Evolutionary conservation across 2,329 filamentous ascomycete species (phyloP).

Genomic region (Cladophialophora psammophila): DNA sequence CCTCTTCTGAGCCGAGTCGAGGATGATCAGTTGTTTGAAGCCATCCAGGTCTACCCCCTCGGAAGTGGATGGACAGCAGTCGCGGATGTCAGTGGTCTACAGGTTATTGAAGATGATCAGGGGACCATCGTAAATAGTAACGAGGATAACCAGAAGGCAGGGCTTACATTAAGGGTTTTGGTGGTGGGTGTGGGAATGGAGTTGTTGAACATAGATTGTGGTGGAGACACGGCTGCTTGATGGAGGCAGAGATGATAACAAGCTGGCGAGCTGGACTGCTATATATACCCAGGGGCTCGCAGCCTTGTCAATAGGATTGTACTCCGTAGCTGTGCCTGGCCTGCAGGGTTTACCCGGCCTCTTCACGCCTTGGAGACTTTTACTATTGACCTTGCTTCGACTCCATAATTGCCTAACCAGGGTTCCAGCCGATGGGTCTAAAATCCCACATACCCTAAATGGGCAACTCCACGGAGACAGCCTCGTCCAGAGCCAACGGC

Average conservation of each 20-base stretch:
- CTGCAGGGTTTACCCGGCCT: too few species aligned
- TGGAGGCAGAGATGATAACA: too few species aligned
- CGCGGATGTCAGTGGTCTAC: conserved; percentile 38
- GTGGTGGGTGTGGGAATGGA: conserved; percentile 40
- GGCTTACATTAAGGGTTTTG: conserved; percentile 24
- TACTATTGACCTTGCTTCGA: too few species aligned
- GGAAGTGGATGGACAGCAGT: conserved; percentile 37
- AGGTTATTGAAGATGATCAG: conserved; percentile 18
- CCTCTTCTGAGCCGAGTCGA: not conserved
- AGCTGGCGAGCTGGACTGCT: too few species aligned
- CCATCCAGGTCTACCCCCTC: conserved; percentile 29
- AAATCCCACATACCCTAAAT: too few species aligned
- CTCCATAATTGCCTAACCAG: too few species aligned
- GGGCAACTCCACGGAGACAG: too few species aligned
- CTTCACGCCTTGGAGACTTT: too few species aligned
- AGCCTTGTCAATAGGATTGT: not conserved
- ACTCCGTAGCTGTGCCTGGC: too few species aligned
- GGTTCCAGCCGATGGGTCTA: too few species aligned
- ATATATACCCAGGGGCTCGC: not conserved
- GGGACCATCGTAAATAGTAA: not conserved
- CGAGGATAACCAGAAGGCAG: conserved; percentile 5
- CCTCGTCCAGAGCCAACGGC: too few species aligned
- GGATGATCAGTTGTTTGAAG: conserved; percentile 16
- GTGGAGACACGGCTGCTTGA: not conserved
- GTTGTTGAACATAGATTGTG: conserved; percentile 19